Base-by-base conservation (phyloP, 1,284 basidiomycete species). In the Vanrija humicola region DNA sequence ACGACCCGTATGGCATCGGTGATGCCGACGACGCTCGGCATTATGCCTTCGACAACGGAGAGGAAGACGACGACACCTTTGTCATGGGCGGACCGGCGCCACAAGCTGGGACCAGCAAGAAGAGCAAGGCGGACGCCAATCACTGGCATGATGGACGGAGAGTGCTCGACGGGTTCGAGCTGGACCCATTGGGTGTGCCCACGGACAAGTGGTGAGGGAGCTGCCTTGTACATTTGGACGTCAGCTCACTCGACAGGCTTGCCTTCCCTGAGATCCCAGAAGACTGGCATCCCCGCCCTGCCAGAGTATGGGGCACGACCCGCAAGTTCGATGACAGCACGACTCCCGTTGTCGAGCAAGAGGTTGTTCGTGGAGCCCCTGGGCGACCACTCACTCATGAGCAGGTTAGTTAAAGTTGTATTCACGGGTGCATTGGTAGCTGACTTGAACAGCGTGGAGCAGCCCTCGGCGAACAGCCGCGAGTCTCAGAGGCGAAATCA, bases 201-300 rank as follows among this genome's bases (percentile, higher is more conserved):
- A 83, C 88, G 55, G 87, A 92, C 61, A 79, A 82, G 77, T 88
- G 85, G 89, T 91, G 69, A 64, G 81, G 75, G 10, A n/a, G 28
- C 28, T 8, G n/a, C 19, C 19, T 47, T 26, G 9, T 34, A 1
- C 9, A 34, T 15, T 34, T 34, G 34, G 3, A 26, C 43, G 61
- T 65, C 45, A 29, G 45, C 62, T 65, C 43, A 70, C 51, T 8
- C 3, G 9, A 7, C 39, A 91, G 90, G 86, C 93, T 89, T 68
- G 84, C 85, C 1, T 74, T 89, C 25, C 87, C 89, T 0, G 84
- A 89, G 9, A 78, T 94, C 40, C 91, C 93, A 1, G 70, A 82
- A 53, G 87, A 83, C 16, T 98, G 95, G 95, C 82, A 79, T 59
- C 89, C 95, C 0, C 82, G 93, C 68, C 95, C 95, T 1, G 80